Conservation (phyloP, 371 early-diverging fungal species). For the Syncephalastrum sp. region DNA sequence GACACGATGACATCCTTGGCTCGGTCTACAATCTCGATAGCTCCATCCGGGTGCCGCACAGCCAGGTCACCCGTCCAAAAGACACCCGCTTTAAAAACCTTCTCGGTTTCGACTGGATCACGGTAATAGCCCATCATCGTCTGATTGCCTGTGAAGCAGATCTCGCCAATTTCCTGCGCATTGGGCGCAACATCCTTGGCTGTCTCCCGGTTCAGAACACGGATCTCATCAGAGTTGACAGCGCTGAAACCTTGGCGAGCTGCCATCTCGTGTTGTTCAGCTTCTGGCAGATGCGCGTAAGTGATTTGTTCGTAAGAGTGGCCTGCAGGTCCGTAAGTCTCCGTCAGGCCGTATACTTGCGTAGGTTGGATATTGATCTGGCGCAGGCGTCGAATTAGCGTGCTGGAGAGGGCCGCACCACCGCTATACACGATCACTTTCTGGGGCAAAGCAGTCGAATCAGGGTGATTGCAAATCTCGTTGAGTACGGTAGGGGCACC, state of each 20-base stretch:
- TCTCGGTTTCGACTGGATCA: constrained; percentile 60
- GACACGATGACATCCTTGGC: constrained; percentile 72
- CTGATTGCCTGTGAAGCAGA: constrained; percentile 64
- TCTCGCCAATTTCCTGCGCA: constrained; percentile 63
- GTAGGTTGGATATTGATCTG: constrained; percentile 54
- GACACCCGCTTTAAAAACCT: constrained; percentile 61
- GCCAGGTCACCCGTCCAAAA: constrained; percentile 75
- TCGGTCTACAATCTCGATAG: constrained; percentile 65
- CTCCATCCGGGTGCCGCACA: constrained; percentile 65
- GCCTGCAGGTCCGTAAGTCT: constrained; percentile 58
- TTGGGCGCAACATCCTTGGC: constrained; percentile 55
- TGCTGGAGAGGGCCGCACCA: constrained; percentile 58
- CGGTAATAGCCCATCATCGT: constrained; percentile 58
- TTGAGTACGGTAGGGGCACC: constrained; percentile 73
- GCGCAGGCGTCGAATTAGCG: constrained; percentile 51
- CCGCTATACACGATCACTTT: constrained; percentile 55
- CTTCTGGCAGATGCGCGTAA: constrained; percentile 28
- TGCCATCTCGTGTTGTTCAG: constrained; percentile 40
- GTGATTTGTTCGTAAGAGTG: constrained; percentile 37
- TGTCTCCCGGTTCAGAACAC: constrained; percentile 50
- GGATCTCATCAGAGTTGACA: constrained; percentile 55
- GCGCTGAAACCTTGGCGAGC: constrained; percentile 63
- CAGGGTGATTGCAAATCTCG: constrained; percentile 56
- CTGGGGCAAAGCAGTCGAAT: constrained; percentile 39
- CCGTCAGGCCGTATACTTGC: constrained; percentile 73